phyloP scores from a whole-genome alignment of 805 yeast genomes.

The Zygoascus flipseniorum region DNA sequence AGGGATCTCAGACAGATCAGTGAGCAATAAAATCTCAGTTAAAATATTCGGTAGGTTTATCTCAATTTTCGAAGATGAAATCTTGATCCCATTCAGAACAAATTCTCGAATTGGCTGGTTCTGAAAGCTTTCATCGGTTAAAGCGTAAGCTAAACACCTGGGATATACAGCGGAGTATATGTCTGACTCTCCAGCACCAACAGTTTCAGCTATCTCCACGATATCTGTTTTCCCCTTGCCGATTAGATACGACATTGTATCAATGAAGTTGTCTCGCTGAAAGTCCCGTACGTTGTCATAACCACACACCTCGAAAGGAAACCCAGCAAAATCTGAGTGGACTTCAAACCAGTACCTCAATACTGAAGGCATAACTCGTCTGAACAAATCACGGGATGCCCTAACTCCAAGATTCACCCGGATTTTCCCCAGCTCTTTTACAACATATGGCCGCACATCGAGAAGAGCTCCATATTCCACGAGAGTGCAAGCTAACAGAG shows the following conservation, averaged over 20 bases:
- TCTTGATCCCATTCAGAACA: neutral
- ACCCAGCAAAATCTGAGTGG: neutral
- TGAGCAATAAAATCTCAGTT: neutral
- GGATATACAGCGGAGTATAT: neutral
- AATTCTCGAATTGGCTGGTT: neutral
- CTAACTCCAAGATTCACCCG: neutral
- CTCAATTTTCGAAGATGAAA: neutral
- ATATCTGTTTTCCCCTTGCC: neutral
- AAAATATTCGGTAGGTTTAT: neutral
- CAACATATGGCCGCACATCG: neutral
- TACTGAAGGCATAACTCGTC: neutral
- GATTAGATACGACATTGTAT: neutral
- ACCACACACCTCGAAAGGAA: constrained; percentile 1
- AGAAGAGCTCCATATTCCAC: neutral
- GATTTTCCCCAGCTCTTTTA: neutral
- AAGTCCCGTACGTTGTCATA: neutral
- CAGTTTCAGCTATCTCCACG: neutral
- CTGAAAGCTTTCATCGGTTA: neutral
- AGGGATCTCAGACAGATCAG: neutral
- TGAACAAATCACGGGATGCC: neutral
- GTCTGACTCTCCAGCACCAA: neutral
- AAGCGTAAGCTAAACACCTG: neutral
- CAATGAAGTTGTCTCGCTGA: neutral
- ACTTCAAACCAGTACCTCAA: neutral
- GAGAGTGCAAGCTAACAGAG: neutral